Base-by-base conservation (phyloP, 257 asterid species). In the Ajuga chamaepitys region DNA sequence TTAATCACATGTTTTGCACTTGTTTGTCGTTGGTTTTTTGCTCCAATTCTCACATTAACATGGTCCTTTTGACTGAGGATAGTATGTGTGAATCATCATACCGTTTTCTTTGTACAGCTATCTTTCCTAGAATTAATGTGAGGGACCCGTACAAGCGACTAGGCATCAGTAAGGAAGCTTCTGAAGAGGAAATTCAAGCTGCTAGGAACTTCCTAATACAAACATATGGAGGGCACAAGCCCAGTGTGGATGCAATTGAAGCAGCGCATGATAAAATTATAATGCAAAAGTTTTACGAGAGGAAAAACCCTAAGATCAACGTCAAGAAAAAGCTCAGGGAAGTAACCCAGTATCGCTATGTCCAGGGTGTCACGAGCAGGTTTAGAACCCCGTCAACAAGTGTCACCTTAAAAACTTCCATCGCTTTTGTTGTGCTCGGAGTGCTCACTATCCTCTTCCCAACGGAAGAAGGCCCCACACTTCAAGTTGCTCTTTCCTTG, bases 391-490 rank as follows among this genome's bases (percentile, higher is more conserved):
- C 99, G 58, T 70, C 92, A 35, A 85, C 74, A 9, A 80, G 40
- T 59, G 78, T 83, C 75, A 82, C 91, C 66, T 61, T 86, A 57
- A 94, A 82, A 77, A 88, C 96, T 25, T 82, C 98, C 62, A 67
- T 85, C 20, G 91, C 97, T 32, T 93, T 87, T 64, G 22, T 81
- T 37, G 80, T 78, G 65, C 95, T 93, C 3, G 99, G 95, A 55
- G 95, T 70, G 25, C 90, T 93, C 63, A 93, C 96, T 5, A 77
- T 93, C 24, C 90, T 93, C 72, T 90, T 89, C 77, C 99, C 99
- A 45, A 86, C 97, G 6, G 99, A 93, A 82, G 99, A 93, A 74
- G 99, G 99, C 22, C 99, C 99, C 0, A 93, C 99, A 9, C 85
- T 93, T 74, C 99, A 93, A 81, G 99, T 93, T 66, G 90, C 85